Evolutionary conservation across 108 stramenopile genomes (phyloP), one percentile per base, ranked within the genome.

Genomic region (Discostella stelligeroides): DNA sequence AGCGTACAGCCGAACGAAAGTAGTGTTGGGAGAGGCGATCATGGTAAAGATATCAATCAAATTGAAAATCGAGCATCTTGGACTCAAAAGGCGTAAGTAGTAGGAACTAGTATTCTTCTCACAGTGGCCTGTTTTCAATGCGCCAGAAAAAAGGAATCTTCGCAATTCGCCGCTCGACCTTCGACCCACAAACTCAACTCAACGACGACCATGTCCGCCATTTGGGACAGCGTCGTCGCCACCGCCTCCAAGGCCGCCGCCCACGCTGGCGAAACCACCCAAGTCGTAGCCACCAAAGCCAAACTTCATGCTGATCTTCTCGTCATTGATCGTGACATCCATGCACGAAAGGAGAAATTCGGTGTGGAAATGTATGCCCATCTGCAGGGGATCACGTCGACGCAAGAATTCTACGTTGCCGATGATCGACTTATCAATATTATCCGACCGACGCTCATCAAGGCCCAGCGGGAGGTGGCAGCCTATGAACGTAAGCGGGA

Each of bases 291-390:
- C 28, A 62, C 71, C n/a, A 82, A 83, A 54, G 82, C 83, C 56
- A 91, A 91, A 71, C 63, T 91, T 5, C 75, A 72, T n/a, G 70
- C 87, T n/a, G 93, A 94, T 51, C 53, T 94, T 13, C 58, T 89
- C 60, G 60, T 91, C 68, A 70, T 87, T 39, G 90, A 94, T 48
- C 85, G 89, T 1, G 85, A 90, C n/a, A 83, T 90, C 29, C 53
- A 47, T 9, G 41, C 72, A 14, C 84, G 90, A 4, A 76, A 90
- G 72, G 71, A 88, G 60, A 72, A 74, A 28, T 92, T 94, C 73
- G 93, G 93, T 11, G 79, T 90, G 23, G 86, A 90, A 58, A 74
- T 94, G 85, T 94, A 90, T 70, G 86, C 85, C 28, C 82, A 90
- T 57, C 51, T 94, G 15, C 67, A 81, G 37, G 85, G 88, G 9